phyloP scores from a whole-genome alignment of 345 rosid species.

The Syzygium grande region DNA sequence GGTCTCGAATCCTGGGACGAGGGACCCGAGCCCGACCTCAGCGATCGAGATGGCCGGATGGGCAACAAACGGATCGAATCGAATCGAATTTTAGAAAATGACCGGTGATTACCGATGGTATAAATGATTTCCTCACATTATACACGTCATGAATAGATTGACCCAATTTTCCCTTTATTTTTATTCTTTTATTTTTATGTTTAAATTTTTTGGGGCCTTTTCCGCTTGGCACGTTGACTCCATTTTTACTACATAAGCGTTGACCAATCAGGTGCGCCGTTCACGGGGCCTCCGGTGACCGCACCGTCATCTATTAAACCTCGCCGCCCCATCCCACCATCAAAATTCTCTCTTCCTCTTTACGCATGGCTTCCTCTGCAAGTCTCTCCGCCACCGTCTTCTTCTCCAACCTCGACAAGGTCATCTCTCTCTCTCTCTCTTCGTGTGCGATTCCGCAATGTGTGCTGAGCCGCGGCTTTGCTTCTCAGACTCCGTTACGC shows the following conservation, averaged over 20 bases:
- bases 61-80: background rate
- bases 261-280: background rate
- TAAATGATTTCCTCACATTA: background rate
- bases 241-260: background rate
- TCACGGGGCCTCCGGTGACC: background rate
- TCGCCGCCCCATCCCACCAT: background rate
- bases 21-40: fast-evolving
- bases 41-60: background rate
- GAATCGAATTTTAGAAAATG: background rate
- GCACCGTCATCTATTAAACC: background rate
- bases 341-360: background rate
- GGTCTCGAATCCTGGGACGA: fast-evolving
- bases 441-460: background rate
- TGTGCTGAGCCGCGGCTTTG: background rate
- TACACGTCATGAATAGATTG: background rate
- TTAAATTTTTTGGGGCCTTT: background rate
- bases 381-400: background rate
- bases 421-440: background rate
- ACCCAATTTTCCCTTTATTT: background rate
- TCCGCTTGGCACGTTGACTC: background rate
- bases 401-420: background rate
- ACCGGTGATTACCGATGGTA: background rate
- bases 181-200: background rate
- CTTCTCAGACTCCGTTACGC: background rate
- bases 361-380: background rate